These are phyloP conservation scores for Vigna nakashimae DNA, from an alignment of 306 rosid genomes.

Conservation along the genomic window DNA sequence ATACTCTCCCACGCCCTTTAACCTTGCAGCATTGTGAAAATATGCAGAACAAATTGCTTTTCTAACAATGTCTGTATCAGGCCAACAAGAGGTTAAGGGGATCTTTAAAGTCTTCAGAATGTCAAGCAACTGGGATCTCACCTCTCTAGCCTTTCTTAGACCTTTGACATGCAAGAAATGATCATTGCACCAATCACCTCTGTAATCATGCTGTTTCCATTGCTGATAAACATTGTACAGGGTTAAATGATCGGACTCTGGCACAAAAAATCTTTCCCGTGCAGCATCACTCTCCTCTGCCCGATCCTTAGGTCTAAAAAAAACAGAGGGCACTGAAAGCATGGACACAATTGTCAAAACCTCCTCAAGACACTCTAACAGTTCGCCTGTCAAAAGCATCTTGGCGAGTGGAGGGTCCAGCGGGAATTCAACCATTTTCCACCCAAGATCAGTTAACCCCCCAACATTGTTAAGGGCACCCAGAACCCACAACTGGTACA, in stretches of 20 bases:
- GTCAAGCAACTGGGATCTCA: constrained; percentile 90
- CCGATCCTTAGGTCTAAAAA: constrained; percentile 95
- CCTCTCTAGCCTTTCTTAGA: constrained; percentile 92
- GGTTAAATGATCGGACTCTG: constrained; percentile 95
- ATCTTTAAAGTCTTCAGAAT: constrained; percentile 87
- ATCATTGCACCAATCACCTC: constrained; percentile 99
- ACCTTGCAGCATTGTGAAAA: constrained; percentile 88
- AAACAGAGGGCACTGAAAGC: constrained; percentile 98
- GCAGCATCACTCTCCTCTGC: constrained; percentile 99
- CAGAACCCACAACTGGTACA: constrained; percentile 98
- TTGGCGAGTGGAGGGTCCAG: constrained; percentile 98
- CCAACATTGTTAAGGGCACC: constrained; percentile 98
- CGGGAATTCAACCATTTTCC: constrained; percentile 99
- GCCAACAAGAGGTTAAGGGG: constrained; percentile 76
- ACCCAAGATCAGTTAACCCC: constrained; percentile 85
- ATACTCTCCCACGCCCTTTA: constrained; percentile 97
- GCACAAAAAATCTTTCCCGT: constrained; percentile 86
- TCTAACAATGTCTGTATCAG: constrained; percentile 86
- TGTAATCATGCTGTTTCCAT: constrained; percentile 94
- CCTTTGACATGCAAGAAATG: constrained; percentile 95
- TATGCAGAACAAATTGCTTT: constrained; percentile 96
- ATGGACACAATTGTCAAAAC: constrained; percentile 92
- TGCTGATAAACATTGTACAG: constrained; percentile 92
- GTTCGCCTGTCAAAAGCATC: constrained; percentile 94
- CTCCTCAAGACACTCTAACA: constrained; percentile 82